Evolutionary conservation across 1,284 basidiomycete species (phyloP), one percentile per base, ranked within the genome.

Genomic region (Malassezia furfur): DNA sequence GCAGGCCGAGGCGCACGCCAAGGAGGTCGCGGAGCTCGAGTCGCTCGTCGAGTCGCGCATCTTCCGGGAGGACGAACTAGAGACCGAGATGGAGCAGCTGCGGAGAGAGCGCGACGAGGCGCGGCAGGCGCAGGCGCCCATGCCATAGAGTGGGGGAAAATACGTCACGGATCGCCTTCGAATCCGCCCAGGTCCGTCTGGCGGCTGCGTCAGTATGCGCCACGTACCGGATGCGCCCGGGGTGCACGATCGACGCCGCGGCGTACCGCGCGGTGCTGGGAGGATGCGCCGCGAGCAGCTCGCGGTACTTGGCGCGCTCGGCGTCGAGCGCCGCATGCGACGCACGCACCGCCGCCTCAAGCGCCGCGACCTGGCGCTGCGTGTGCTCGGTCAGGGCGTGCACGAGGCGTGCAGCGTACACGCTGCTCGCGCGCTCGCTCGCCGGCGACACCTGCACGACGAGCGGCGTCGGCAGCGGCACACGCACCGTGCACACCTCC

Each of bases 21-120:
- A 67, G 52, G 67, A 70, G 50, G 61, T 70, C 7, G 61, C 63
- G 28, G 64, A 70, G 50, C 63, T 70, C 15, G 67, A 70, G 48
- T 51, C 66, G 30, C 61, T 70, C 1, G 64, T 70, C 19, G 67
- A 70, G 59, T 62, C 67, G 37, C 66, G 64, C 25, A 66, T 67
- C 48, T 67, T 67, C 60, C 60, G 62, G 15, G 66, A 67, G 48
- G 65, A 69, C 31, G 65, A 67, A 52, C 57, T 66, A 37, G 53
- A 67, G 53, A 60, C 61, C 1, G 65, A 67, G 38, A 53, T 67
- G 28, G 65, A 66, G 34, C 60, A 57, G 1, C 60, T 67, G 6
- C 55, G 55, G 5, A 35, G 30, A 35, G 45, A 47, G 35, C 12
- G 48, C 41, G 31, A 39, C 43, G 34, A 35, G 35, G 51, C 44